Base-by-base conservation (phyloP, 768 basidiomycete genomes). In the Strobilomyces confusus region DNA sequence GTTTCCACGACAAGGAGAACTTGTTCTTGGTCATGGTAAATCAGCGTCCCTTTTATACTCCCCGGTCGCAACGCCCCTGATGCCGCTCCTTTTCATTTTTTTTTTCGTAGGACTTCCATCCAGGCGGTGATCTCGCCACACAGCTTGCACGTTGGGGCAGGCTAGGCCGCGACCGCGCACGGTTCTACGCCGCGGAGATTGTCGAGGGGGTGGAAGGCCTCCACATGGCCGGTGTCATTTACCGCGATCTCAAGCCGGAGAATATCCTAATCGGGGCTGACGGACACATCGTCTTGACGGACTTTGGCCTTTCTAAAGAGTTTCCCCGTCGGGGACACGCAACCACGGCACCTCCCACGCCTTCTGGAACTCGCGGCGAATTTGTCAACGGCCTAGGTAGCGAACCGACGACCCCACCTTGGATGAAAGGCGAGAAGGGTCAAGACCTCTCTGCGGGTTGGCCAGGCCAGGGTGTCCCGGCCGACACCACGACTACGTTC, bases 101-200 rank as follows among this genome's bases (percentile, higher is more conserved):
- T 48, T 53, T 57, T 48, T 22, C 41, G 51, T 61, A 87, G 87
- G 93, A 97, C 71, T 95, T 95, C 73, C 93, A 95, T 64, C 89
- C 92, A 54, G 94, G 94, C 37, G 94, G 97, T 51, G 97, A 99
- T 68, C 80, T 99, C 37, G 97, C 95, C 12, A 98, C 97, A 25
- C 97, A 98, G 70, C 86, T 99, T 56, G 92, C 94, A 41, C 83
- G 95, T 36, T 95, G 94, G 91, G 94, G 95, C 14, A 81, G 92
- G 41, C 75, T 99, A 7, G 97, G 97, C 2, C 82, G 92, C 19
- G 92, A 97, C 63, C 84, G 97, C 32, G 93, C 95, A 22, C 80
- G 97, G 19, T 99, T 99, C 75, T 99, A 98, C 65, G 92, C 94
- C 29, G 92, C 92, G 19, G 97, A 99, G 69, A 95, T 99, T 52